These are phyloP conservation scores for Teratosphaeria gauchensis DNA, from an alignment of 2,329 filamentous ascomycete genomes.

Conservation along the genomic window DNA sequence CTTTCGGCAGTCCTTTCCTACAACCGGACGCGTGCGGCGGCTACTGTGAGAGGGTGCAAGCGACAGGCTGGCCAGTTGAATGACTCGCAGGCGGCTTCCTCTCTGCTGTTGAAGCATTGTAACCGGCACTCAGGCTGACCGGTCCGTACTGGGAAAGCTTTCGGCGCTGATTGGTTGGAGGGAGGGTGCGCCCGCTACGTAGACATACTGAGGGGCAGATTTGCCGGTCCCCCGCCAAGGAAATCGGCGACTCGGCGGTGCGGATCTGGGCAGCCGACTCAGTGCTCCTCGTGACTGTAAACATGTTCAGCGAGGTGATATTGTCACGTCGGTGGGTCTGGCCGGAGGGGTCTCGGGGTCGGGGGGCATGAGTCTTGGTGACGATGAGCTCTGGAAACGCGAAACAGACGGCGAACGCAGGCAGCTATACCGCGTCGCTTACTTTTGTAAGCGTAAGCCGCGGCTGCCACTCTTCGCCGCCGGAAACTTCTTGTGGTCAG, in stretches of 20 bases:
- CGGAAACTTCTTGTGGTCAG: not conserved
- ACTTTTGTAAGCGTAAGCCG: not conserved
- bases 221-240: not conserved
- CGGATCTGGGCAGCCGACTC: not conserved
- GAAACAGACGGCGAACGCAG: not conserved
- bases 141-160: not conserved
- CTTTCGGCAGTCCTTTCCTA: not conserved
- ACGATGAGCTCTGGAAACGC: not conserved
- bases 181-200: not conserved
- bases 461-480: not conserved
- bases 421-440: not conserved
- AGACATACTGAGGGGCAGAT: not conserved
- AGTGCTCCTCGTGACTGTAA: not conserved
- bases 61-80: not conserved
- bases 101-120: not conserved
- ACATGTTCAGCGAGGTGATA: not conserved
- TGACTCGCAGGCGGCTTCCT: not conserved
- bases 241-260: not conserved
- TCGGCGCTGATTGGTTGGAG: not conserved
- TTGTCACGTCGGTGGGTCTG: not conserved
- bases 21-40: not conserved
- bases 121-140: not conserved
- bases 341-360: not conserved
- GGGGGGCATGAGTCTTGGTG: not conserved
- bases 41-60: not conserved